phyloP scores from a whole-genome alignment of 176 grass and related monocot species.

The Oryza australiensis region DNA sequence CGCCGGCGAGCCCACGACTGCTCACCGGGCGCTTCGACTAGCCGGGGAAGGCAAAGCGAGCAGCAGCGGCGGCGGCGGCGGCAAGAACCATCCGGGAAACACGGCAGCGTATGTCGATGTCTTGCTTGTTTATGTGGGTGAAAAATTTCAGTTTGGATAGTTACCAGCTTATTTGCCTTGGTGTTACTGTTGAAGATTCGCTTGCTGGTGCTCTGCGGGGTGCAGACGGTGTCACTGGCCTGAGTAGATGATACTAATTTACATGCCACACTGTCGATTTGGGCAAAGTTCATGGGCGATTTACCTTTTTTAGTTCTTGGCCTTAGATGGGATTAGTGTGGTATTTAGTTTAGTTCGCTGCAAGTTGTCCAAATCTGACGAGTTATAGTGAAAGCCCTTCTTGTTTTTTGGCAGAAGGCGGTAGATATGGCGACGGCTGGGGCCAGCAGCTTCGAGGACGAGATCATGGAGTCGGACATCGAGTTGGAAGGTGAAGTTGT shows the following conservation, averaged over 20 bases:
- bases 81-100: no score
- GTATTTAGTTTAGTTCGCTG: background rate
- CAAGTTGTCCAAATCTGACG: background rate
- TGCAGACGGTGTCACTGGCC: no score
- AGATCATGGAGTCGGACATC: conserved; percentile 30
- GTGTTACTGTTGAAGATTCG: no score
- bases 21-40: background rate
- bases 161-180: no score
- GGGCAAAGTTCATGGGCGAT: background rate
- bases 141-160: background rate
- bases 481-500: conserved; percentile 57
- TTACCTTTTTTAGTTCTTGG: conserved; percentile 16
- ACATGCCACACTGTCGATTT: background rate
- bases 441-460: conserved; percentile 24
- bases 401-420: background rate
- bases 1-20: background rate
- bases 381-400: background rate
- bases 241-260: background rate
- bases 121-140: background rate
- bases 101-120: background rate
- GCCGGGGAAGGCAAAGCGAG: background rate
- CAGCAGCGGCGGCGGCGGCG: no score
- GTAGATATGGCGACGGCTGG: background rate
- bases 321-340: background rate
- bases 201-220: no score